Conservation (phyloP, 1,284 basidiomycete species). For the Moesziomyces sp. region DNA sequence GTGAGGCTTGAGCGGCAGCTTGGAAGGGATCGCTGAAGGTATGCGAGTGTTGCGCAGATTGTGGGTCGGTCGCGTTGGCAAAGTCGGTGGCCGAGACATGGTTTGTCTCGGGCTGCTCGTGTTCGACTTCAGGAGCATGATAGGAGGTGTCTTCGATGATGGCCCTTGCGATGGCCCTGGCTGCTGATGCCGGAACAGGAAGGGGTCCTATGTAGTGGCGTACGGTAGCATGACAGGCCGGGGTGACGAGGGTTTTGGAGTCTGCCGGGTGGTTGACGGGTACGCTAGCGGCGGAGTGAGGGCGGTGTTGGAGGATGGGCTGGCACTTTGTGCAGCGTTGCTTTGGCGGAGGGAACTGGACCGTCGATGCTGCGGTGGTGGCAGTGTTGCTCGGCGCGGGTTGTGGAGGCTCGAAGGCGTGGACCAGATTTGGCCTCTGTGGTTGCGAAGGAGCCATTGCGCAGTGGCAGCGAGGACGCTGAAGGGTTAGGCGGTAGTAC, state of each 20-base stretch:
- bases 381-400: neutral
- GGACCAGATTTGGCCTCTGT: neutral
- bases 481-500: neutral
- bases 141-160: constrained; percentile 35
- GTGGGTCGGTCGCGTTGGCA: neutral
- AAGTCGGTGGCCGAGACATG: constrained; percentile 13
- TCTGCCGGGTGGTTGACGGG: constrained; percentile 13
- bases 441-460: constrained; percentile 10
- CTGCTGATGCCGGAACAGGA: constrained; percentile 31
- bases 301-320: constrained; percentile 17
- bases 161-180: constrained; percentile 37
- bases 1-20: neutral
- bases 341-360: constrained; percentile 22
- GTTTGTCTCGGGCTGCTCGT: neutral
- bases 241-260: constrained; percentile 19
- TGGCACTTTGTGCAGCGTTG: constrained; percentile 35
- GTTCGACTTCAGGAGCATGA: neutral
- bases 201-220: constrained; percentile 51
- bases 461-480: neutral
- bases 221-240: constrained; percentile 17
- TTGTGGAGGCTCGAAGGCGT: constrained; percentile 13
- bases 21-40: constrained; percentile 19
- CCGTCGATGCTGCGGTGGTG: neutral
- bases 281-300: constrained; percentile 16
- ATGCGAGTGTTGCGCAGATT: constrained; percentile 2